Evolutionary conservation across 768 basidiomycete genomes (phyloP).

Genomic region (Tricholoma sp.): DNA sequence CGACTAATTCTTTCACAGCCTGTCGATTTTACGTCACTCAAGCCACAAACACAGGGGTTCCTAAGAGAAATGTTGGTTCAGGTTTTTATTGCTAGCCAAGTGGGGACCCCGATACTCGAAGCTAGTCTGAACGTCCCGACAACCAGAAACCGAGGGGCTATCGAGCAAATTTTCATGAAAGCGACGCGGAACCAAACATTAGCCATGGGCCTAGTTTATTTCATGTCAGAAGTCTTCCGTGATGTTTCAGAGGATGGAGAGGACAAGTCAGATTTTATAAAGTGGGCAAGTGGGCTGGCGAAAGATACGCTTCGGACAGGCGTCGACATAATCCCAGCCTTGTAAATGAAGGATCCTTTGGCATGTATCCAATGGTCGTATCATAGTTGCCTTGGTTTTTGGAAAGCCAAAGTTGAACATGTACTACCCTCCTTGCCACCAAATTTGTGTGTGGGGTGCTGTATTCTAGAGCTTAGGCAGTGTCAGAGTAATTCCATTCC

Average conservation of each 20-base stretch:
- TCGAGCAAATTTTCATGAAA: constrained; percentile 82
- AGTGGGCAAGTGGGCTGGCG: constrained; percentile 66
- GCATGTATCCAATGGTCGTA: neutral
- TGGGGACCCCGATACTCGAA: constrained; percentile 57
- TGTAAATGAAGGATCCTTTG: constrained; percentile 14
- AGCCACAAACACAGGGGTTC: constrained; percentile 59
- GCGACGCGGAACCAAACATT: constrained; percentile 59
- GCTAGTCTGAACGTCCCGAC: constrained; percentile 28
- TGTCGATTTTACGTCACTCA: constrained; percentile 77
- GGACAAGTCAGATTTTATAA: constrained; percentile 38
- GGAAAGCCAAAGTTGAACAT: constrained; percentile 70
- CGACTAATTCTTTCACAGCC: constrained; percentile 46
- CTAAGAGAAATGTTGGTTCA: constrained; percentile 65
- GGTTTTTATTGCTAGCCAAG: constrained; percentile 72
- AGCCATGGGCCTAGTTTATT: constrained; percentile 72
- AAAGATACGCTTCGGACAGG: constrained; percentile 65
- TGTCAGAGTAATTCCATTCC: neutral
- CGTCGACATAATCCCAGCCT: constrained; percentile 44
- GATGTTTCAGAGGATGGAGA: constrained; percentile 25
- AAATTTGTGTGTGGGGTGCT: constrained; percentile 68
- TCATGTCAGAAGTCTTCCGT: constrained; percentile 45
- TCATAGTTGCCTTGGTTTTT: constrained; percentile 21
- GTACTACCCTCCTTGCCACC: constrained; percentile 74
- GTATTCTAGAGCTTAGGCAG: constrained; percentile 56
- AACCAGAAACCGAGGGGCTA: constrained; percentile 47